Evolutionary conservation across 2,329 filamentous ascomycete species (phyloP).

Genomic region (Pseudogymnoascus sp.): DNA sequence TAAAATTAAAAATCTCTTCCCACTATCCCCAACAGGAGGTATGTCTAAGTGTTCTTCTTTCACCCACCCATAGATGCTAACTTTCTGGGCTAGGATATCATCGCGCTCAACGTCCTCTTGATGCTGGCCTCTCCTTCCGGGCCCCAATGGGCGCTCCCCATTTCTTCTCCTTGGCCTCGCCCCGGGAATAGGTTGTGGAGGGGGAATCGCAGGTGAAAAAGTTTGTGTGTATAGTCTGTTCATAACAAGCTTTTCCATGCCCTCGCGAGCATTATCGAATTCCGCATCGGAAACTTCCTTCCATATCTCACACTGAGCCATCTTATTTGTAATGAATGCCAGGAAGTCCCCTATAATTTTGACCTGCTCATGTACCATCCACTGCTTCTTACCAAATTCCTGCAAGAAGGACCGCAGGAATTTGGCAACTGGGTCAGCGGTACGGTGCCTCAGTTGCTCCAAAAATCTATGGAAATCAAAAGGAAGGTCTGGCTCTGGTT

Average conservation of each 20-base stretch:
- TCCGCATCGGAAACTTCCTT: slow-evolving; percentile 90
- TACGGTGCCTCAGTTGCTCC: slow-evolving; percentile 90
- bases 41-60: slow-evolving; percentile 91
- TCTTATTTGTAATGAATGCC: slow-evolving; percentile 95
- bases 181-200: slow-evolving; percentile 64
- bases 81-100: slow-evolving; percentile 92
- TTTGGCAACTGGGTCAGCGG: slow-evolving; percentile 93
- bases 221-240: slow-evolving; percentile 93
- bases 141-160: slow-evolving; percentile 60
- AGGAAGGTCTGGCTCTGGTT: slow-evolving; percentile 74
- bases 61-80: slow-evolving; percentile 94
- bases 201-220: slow-evolving; percentile 86
- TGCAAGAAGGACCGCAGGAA: slow-evolving; percentile 90
- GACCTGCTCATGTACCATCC: slow-evolving; percentile 99
- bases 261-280: slow-evolving; percentile 95
- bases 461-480: slow-evolving; percentile 98
- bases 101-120: slow-evolving; percentile 97
- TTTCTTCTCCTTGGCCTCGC: slow-evolving; percentile 61
- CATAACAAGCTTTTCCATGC: slow-evolving; percentile 99
- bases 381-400: slow-evolving; percentile 95
- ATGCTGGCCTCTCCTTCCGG: slow-evolving; percentile 87
- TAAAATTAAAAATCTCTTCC: slow-evolving; percentile 76
- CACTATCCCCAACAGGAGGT: slow-evolving; percentile 72
- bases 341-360: slow-evolving; percentile 98
- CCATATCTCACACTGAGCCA: slow-evolving; percentile 96